A percentile compares a stretch with the other conserved stretches of the same genome.
Evolutionary conservation across 495 filamentous ascomycete species (phyloP).

Genomic region (Parathielavia appendiculata): DNA sequence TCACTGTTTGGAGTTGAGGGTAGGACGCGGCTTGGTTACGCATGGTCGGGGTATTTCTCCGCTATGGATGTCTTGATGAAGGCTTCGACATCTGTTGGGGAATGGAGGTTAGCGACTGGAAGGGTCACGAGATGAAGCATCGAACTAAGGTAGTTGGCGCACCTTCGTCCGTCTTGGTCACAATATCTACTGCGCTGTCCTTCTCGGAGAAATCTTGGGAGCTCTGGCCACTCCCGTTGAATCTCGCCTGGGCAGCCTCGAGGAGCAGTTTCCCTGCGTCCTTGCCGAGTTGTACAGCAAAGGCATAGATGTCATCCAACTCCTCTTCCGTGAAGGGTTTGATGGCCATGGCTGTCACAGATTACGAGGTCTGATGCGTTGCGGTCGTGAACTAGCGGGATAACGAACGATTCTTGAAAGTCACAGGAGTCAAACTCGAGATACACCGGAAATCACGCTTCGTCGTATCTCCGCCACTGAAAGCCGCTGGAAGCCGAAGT

Average conservation of each 20-base stretch:
- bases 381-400: no score
- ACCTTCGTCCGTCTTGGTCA: constrained; percentile 68
- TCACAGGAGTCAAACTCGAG: neutral
- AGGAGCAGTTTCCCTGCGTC: constrained; percentile 57
- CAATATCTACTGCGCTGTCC: constrained; percentile 64
- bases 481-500: constrained; percentile 22
- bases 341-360: constrained; percentile 8
- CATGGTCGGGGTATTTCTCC: constrained; percentile 55
- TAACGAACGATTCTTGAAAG: neutral
- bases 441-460: neutral
- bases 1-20: neutral
- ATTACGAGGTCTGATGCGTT: neutral
- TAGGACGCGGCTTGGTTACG: constrained; percentile 34
- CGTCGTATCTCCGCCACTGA: neutral
- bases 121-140: neutral
- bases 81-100: constrained; percentile 54
- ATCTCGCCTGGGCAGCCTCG: constrained; percentile 46
- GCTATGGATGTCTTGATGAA: constrained; percentile 56
- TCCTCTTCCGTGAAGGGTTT: constrained; percentile 19
- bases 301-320: constrained; percentile 58
- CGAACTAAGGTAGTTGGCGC: constrained; percentile 11
- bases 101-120: neutral
- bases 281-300: constrained; percentile 59
- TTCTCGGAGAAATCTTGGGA: constrained; percentile 45
- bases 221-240: constrained; percentile 26